phyloP scores from a whole-genome alignment of 2,329 filamentous ascomycete genomes.

The Biscogniauxia mediterranea region DNA sequence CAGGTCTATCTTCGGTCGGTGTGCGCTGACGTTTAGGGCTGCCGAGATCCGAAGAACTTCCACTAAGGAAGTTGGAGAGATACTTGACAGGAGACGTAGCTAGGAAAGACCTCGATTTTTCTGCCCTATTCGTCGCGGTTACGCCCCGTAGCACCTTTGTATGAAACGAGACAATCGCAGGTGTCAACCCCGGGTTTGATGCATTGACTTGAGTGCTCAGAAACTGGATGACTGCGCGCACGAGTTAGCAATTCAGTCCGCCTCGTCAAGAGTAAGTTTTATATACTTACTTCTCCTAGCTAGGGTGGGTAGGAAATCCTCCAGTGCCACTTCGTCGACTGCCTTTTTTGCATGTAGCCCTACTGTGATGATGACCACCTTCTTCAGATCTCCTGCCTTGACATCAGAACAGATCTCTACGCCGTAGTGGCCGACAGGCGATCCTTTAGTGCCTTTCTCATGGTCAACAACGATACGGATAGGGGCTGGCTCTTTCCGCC shows the following conservation, averaged over 20 bases:
- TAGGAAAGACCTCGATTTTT: conserved; percentile 67
- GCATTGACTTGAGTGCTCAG: conserved; percentile 69
- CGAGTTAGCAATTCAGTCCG: neutral
- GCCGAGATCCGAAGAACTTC: conserved; percentile 43
- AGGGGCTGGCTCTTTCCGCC: conserved; percentile 64
- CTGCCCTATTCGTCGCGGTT: conserved; percentile 58
- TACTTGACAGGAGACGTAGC: conserved; percentile 88
- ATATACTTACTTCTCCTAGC: conserved; percentile 64
- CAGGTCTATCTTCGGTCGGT: conserved; percentile 33
- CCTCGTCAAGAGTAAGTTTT: neutral
- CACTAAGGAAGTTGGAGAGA: conserved; percentile 76
- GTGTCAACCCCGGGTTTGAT: conserved; percentile 61
- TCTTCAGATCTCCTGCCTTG: conserved; percentile 49
- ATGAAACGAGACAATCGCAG: conserved; percentile 73
- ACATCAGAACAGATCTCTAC: conserved; percentile 71
- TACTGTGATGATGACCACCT: conserved; percentile 49
- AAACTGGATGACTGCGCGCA: conserved; percentile 62
- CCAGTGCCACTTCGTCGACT: conserved; percentile 68
- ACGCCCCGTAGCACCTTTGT: conserved; percentile 73
- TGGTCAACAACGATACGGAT: conserved; percentile 74
- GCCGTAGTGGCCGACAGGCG: conserved; percentile 64
- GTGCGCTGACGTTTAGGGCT: conserved; percentile 42
- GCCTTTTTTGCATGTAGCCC: conserved; percentile 70
- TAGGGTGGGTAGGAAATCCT: conserved; percentile 73
- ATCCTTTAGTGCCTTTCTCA: conserved; percentile 63